These are phyloP conservation scores for Zostera marina DNA, from an alignment of 116 monocot species.

Conservation along the genomic window DNA sequence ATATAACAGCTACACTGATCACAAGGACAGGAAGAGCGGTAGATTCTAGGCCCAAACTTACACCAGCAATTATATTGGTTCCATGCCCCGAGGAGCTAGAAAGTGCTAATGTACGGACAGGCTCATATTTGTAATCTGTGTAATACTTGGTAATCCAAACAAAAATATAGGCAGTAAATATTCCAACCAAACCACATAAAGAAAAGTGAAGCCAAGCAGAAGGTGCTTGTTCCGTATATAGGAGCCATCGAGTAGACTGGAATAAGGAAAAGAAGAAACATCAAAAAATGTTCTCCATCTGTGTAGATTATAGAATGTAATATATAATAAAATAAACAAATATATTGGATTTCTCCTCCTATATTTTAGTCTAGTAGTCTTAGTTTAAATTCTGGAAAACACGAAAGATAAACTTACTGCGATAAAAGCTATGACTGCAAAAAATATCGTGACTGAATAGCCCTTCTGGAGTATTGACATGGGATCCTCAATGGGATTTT, in stretches of 20 bases:
- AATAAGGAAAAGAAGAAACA: not conserved
- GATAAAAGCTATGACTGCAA: constrained; percentile 86
- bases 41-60: constrained; percentile 90
- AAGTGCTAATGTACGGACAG: constrained; percentile 70
- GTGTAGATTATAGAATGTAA: not conserved
- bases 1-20: constrained; percentile 81
- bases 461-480: constrained; percentile 97
- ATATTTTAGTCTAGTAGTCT: too few species aligned
- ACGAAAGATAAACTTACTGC: constrained; percentile 36
- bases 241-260: constrained; percentile 97
- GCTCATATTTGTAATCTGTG: constrained; percentile 97
- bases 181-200: constrained; percentile 88
- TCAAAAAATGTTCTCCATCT: not conserved
- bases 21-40: constrained; percentile 96
- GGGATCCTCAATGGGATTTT: constrained; percentile 57
- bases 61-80: constrained; percentile 97
- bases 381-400: constrained; percentile 3
- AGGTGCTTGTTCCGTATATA: constrained; percentile 93
- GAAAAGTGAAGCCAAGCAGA: constrained; percentile 94
- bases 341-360: too few species aligned
- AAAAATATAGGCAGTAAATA: constrained; percentile 84
- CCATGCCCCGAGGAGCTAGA: constrained; percentile 95
- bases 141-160: constrained; percentile 97
- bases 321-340: not conserved
- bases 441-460: constrained; percentile 80